phyloP scores from a whole-genome alignment of 768 basidiomycete species.

The Phlegmacium glaucopus region DNA sequence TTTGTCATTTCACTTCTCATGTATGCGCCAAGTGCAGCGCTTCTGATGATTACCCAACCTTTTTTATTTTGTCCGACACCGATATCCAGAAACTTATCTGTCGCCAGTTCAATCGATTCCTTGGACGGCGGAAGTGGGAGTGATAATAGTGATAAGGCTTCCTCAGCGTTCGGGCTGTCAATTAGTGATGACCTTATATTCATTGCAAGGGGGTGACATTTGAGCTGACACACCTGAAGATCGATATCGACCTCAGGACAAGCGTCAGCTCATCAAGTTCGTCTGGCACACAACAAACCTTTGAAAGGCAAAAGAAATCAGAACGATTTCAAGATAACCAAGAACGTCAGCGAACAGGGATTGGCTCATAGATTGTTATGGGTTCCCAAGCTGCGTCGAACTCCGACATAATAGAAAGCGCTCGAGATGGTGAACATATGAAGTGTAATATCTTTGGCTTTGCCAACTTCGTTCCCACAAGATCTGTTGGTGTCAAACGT shows the following conservation, averaged over 20 bases:
- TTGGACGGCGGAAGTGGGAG: conserved; percentile 45
- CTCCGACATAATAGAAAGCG: conserved; percentile 63
- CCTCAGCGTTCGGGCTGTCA: conserved; percentile 80
- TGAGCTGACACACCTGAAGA: conserved; percentile 59
- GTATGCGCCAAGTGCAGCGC: conserved; percentile 72
- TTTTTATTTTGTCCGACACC: conserved; percentile 47
- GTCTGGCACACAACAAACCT: conserved; percentile 79
- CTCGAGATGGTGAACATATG: conserved; percentile 79
- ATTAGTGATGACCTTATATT: background rate
- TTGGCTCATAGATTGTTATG: conserved; percentile 77
- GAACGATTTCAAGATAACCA: background rate
- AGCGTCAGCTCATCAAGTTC: conserved; percentile 66
- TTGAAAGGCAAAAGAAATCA: conserved; percentile 3
- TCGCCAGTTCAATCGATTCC: conserved; percentile 62
- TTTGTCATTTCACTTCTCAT: conserved; percentile 38
- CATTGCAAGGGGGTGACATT: background rate
- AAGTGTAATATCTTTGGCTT: conserved; percentile 67
- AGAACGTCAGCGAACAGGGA: conserved; percentile 50
- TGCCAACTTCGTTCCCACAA: conserved; percentile 49
- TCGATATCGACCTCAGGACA: conserved; percentile 54
- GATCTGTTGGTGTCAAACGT: conserved; percentile 68
- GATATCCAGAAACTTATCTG: conserved; percentile 54
- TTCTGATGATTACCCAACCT: conserved; percentile 71
- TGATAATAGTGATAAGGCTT: conserved; percentile 69
- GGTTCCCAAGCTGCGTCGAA: conserved; percentile 63